Evolutionary conservation across 257 asterid species (phyloP).

Genomic region (Solanum virginianum): DNA sequence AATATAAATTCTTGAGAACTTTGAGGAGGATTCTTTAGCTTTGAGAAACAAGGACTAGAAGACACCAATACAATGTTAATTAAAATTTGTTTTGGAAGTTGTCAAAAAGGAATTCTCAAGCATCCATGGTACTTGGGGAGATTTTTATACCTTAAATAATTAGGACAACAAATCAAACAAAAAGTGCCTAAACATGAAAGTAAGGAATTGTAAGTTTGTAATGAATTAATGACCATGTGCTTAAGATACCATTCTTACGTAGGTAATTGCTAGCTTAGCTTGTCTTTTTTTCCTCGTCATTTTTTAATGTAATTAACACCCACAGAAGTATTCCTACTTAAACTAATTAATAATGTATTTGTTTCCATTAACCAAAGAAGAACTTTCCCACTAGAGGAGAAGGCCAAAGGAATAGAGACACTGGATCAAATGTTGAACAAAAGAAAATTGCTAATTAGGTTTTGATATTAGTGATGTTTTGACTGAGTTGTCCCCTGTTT

Average conservation of each 20-base stretch:
- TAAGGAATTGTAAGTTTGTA: slow-evolving; percentile 13
- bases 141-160: background rate
- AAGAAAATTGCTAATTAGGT: background rate
- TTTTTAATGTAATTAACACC: background rate
- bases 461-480: slow-evolving; percentile 13
- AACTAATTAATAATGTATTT: background rate
- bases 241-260: slow-evolving; percentile 15
- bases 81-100: slow-evolving; percentile 30
- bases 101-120: slow-evolving; percentile 28
- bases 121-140: slow-evolving; percentile 18
- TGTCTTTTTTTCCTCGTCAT: background rate
- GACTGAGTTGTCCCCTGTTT: background rate
- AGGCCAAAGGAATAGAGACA: slow-evolving; percentile 41
- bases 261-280: background rate
- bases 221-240: slow-evolving; percentile 26
- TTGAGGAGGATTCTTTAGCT: slow-evolving; percentile 33
- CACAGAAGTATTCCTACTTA: background rate
- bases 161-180: slow-evolving; percentile 53
- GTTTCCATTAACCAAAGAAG: slow-evolving; percentile 2
- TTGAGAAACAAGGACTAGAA: slow-evolving; percentile 35
- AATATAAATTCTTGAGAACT: slow-evolving; percentile 17
- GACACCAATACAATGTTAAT: slow-evolving; percentile 19
- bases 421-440: slow-evolving; percentile 15
- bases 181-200: slow-evolving; percentile 39
- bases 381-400: slow-evolving; percentile 15